Conservation (phyloP, 495 filamentous ascomycete species). For the Chaetomidium leptoderma region DNA sequence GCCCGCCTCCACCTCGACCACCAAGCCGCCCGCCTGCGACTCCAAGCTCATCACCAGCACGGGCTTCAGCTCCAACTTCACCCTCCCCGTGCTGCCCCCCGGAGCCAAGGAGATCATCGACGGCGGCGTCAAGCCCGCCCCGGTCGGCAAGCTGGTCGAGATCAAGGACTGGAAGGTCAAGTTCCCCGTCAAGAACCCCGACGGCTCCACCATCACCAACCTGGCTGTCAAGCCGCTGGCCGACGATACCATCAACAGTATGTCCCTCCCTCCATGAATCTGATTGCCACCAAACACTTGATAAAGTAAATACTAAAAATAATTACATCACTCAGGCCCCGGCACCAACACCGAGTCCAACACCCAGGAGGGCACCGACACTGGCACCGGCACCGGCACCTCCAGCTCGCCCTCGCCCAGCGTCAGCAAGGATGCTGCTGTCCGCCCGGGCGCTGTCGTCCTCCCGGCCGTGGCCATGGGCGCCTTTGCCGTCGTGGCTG, state of each 20-base stretch:
- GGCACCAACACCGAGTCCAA: slow-evolving; percentile 18
- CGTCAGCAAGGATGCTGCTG: slow-evolving; percentile 20
- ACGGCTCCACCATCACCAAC: slow-evolving; percentile 34
- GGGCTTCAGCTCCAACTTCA: slow-evolving; percentile 71
- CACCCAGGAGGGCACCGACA: neutral
- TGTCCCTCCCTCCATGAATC: slow-evolving; percentile 6
- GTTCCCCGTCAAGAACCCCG: slow-evolving; percentile 36
- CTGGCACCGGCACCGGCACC: slow-evolving; percentile 4
- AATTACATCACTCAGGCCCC: slow-evolving; percentile 20
- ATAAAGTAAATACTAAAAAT: neutral
- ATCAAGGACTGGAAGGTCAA: slow-evolving; percentile 42
- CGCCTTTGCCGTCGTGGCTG: slow-evolving; percentile 27
- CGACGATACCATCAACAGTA: slow-evolving; percentile 39
- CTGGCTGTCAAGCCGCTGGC: slow-evolving; percentile 43
- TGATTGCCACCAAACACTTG: neutral
- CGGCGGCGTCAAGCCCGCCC: slow-evolving; percentile 45
- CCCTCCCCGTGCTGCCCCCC: slow-evolving; percentile 55
- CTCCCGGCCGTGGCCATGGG: slow-evolving; percentile 24
- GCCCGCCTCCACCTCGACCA: slow-evolving; percentile 48
- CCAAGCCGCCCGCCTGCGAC: slow-evolving; percentile 56
- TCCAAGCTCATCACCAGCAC: slow-evolving; percentile 56
- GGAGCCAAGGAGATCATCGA: slow-evolving; percentile 50
- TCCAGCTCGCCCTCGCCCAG: slow-evolving; percentile 2
- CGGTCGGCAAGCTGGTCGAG: slow-evolving; percentile 39
- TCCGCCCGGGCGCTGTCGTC: slow-evolving; percentile 8